Evolutionary conservation across 805 yeast genomes (phyloP).

Genomic region (Kodamaea neixiangensis): DNA sequence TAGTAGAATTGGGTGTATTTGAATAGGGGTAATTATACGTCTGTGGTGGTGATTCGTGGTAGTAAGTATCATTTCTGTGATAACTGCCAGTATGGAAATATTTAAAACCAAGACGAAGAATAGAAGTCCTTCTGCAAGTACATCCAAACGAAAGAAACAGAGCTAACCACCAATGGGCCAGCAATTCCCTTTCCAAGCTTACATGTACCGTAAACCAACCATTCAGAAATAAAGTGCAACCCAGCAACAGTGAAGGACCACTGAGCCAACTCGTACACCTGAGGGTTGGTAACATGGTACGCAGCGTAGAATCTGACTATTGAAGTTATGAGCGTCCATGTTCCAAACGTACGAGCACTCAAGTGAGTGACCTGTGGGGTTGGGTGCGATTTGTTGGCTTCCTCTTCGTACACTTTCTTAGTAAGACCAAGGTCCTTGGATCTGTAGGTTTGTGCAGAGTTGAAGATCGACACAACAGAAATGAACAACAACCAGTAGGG

Average conservation of each 20-base stretch:
- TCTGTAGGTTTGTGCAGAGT: slow-evolving; percentile 82
- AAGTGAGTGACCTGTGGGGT: slow-evolving; percentile 46
- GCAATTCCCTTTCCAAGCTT: slow-evolving; percentile 82
- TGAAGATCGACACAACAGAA: slow-evolving; percentile 89
- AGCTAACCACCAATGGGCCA: slow-evolving; percentile 83
- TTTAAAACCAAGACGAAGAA: slow-evolving; percentile 6
- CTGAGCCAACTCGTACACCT: slow-evolving; percentile 75
- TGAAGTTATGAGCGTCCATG: slow-evolving; percentile 92
- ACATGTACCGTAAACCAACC: slow-evolving; percentile 77
- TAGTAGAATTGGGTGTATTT: not conserved
- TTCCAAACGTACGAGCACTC: slow-evolving; percentile 96
- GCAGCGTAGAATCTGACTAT: slow-evolving; percentile 88
- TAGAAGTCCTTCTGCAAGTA: slow-evolving; percentile 66
- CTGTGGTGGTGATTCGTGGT: not conserved
- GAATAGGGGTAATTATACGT: not conserved
- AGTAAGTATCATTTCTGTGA: too few species aligned
- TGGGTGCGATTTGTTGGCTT: slow-evolving; percentile 23
- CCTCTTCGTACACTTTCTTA: slow-evolving; percentile 67
- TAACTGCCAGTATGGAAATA: too few species aligned
- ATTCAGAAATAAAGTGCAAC: slow-evolving; percentile 79
- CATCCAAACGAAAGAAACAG: slow-evolving; percentile 81
- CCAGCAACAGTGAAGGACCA: slow-evolving; percentile 83
- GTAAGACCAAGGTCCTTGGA: slow-evolving; percentile 70
- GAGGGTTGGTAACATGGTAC: slow-evolving; percentile 60
- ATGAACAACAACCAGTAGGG: slow-evolving; percentile 48